phyloP scores from a whole-genome alignment of 1,139 yeast species.

The Suhomyces terraborum region DNA sequence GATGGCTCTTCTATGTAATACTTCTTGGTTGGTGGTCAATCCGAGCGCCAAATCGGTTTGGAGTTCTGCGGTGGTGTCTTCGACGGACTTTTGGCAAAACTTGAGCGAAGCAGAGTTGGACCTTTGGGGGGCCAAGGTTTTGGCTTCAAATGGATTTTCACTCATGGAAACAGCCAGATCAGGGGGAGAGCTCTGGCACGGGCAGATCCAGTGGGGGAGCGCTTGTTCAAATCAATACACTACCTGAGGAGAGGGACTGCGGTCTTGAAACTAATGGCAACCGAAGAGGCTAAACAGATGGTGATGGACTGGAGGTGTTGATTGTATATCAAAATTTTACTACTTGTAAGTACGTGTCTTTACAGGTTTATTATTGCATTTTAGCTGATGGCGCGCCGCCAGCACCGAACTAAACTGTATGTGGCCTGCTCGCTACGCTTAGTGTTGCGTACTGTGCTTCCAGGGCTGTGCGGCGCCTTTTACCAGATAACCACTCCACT shows the following conservation, averaged over 20 bases:
- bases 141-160: slow-evolving; percentile 35
- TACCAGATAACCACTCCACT: too few relatives aligned
- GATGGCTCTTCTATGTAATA: slow-evolving; percentile 64
- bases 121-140: slow-evolving; percentile 25
- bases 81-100: slow-evolving; percentile 59
- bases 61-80: slow-evolving; percentile 61
- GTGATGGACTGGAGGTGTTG: slow-evolving; percentile 1
- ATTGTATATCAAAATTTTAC: slow-evolving; percentile 2
- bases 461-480: slow-evolving; percentile 2
- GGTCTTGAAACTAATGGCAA: not conserved
- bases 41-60: slow-evolving; percentile 64
- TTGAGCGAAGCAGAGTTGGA: slow-evolving; percentile 48
- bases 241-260: not conserved
- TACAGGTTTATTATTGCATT: slow-evolving; percentile 1
- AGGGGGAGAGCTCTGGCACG: not conserved
- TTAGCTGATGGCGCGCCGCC: not conserved
- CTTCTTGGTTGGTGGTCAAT: slow-evolving; percentile 66
- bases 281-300: slow-evolving; percentile 1
- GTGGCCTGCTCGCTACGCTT: too few relatives aligned
- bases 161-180: slow-evolving; percentile 24
- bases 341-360: slow-evolving; percentile 2
- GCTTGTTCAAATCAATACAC: slow-evolving; percentile 1
- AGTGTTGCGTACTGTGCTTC: too few relatives aligned
- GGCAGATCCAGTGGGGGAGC: not conserved
- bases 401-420: not conserved